Evolutionary conservation across 106 monocot genomes (phyloP).

Genomic region (Cymbidium sinense): DNA sequence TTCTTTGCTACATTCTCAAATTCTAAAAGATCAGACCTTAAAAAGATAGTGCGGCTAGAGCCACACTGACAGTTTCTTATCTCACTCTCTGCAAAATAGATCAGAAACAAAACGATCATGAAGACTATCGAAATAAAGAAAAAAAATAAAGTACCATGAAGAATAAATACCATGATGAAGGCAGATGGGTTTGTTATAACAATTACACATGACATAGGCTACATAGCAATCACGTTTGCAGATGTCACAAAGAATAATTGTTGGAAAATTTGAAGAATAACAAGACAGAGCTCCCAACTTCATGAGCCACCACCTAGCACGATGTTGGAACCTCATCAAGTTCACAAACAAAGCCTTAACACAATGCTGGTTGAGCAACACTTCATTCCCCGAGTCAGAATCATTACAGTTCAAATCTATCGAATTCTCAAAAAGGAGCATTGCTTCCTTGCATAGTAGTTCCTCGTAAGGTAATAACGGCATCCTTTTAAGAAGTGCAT

Average conservation of each 20-base stretch:
- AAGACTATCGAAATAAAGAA: background rate
- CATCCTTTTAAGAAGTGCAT: slow-evolving; percentile 66
- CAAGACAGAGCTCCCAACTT: slow-evolving; percentile 27
- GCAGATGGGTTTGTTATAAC: slow-evolving; percentile 36
- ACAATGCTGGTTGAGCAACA: slow-evolving; percentile 23
- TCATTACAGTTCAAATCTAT: slow-evolving; percentile 2
- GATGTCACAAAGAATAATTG: slow-evolving; percentile 31
- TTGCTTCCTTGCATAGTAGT: slow-evolving; percentile 79
- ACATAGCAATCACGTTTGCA: slow-evolving; percentile 60
- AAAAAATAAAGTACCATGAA: background rate
- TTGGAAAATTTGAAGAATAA: slow-evolving; percentile 13
- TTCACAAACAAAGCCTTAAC: slow-evolving; percentile 52
- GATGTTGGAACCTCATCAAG: slow-evolving; percentile 57
- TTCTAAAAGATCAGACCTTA: slow-evolving; percentile 35
- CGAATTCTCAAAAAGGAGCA: slow-evolving; percentile 30
- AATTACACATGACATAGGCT: slow-evolving; percentile 48
- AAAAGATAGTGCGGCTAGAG: slow-evolving; percentile 10
- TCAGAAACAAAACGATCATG: background rate
- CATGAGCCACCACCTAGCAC: slow-evolving; percentile 36
- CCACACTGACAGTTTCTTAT: slow-evolving; percentile 37
- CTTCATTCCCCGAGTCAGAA: slow-evolving; percentile 17
- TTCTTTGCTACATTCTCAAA: slow-evolving; percentile 31
- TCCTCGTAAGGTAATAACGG: slow-evolving; percentile 86
- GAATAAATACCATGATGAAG: slow-evolving; percentile 52
- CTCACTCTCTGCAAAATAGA: slow-evolving; percentile 26